A percentile compares a stretch with the other conserved stretches of the same genome.
Conservation (phyloP, 495 filamentous ascomycete genomes). For the Aspergillus heteromorphus region DNA sequence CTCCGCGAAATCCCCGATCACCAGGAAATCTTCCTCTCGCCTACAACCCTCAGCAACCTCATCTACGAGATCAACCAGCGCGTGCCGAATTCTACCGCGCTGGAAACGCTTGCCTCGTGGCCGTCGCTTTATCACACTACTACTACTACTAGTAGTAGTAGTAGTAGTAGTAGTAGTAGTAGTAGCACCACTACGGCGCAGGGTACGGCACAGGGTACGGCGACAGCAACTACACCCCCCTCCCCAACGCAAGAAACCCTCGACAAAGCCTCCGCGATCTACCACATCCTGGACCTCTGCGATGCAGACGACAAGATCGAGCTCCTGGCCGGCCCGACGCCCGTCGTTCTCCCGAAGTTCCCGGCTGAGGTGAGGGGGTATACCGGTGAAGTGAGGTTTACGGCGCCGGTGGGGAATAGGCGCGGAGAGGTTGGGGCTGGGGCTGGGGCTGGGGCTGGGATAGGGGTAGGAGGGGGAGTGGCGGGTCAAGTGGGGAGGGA, state of each 20-base stretch:
- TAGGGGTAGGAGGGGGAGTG: no score
- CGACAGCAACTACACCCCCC: no score
- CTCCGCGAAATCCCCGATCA: constrained; percentile 89
- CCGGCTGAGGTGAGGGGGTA: constrained; percentile 19
- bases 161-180: no score
- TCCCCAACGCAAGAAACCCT: constrained; percentile 37
- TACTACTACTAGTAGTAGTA: no score
- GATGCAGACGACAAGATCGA: constrained; percentile 54
- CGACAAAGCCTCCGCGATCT: constrained; percentile 57
- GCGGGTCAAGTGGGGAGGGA: constrained; percentile 20
- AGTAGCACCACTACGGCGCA: no score
- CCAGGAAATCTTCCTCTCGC: constrained; percentile 88
- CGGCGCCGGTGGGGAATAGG: constrained; percentile 6
- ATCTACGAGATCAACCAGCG: constrained; percentile 85
- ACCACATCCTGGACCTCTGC: constrained; percentile 76
- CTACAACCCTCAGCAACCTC: constrained; percentile 68
- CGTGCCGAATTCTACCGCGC: constrained; percentile 33
- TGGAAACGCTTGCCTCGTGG: constrained; percentile 30
- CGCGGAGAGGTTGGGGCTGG: constrained; percentile 11
- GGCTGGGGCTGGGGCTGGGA: constrained; percentile 13
- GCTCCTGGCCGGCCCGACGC: constrained; percentile 42
- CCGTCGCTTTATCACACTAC: constrained; percentile 15
- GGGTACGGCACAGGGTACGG: no score
- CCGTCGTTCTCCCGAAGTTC: constrained; percentile 25
- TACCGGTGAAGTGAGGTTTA: constrained; percentile 28